Evolutionary conservation across 2,329 filamentous ascomycete species (phyloP).

Genomic region (Xylogone sp.): DNA sequence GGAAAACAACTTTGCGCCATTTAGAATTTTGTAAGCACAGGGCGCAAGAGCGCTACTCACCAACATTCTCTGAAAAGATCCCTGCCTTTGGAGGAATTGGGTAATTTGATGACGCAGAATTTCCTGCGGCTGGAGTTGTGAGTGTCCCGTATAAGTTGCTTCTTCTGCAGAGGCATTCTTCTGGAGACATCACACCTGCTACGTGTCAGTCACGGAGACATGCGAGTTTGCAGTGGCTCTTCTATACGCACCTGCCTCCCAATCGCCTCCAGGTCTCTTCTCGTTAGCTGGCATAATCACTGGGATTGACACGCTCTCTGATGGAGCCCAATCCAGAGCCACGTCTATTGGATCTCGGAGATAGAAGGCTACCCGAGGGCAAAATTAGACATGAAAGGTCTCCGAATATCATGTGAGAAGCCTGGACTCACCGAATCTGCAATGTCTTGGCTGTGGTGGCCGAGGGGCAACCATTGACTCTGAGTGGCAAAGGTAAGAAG

Average conservation of each 20-base stretch:
- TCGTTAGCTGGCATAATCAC: conserved; percentile 58
- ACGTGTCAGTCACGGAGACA: conserved; percentile 9
- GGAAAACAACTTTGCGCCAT: conserved; percentile 57
- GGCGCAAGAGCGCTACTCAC: conserved; percentile 34
- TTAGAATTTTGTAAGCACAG: too few relatives aligned
- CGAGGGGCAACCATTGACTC: conserved; percentile 40
- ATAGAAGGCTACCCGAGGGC: conserved; percentile 37
- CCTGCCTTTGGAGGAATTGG: conserved; percentile 68
- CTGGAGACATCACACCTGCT: conserved; percentile 54
- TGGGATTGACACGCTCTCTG: conserved; percentile 25
- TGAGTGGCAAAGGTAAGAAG: conserved; percentile 48
- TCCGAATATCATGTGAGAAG: background rate
- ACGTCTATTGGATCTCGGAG: conserved; percentile 56
- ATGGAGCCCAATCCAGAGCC: conserved; percentile 53
- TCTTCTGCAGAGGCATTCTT: conserved; percentile 70
- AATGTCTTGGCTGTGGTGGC: conserved; percentile 19
- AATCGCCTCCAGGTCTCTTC: conserved; percentile 73
- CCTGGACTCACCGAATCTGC: conserved; percentile 40
- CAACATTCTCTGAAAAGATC: conserved; percentile 65
- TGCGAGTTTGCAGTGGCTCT: background rate
- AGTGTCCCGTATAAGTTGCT: conserved; percentile 71
- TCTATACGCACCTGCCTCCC: conserved; percentile 55
- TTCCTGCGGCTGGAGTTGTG: conserved; percentile 53
- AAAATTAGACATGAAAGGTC: background rate
- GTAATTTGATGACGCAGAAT: conserved; percentile 52